Evolutionary conservation across 805 yeast species (phyloP), one percentile per base, ranked within the genome.

Genomic region (Ogataea populi-albae): DNA sequence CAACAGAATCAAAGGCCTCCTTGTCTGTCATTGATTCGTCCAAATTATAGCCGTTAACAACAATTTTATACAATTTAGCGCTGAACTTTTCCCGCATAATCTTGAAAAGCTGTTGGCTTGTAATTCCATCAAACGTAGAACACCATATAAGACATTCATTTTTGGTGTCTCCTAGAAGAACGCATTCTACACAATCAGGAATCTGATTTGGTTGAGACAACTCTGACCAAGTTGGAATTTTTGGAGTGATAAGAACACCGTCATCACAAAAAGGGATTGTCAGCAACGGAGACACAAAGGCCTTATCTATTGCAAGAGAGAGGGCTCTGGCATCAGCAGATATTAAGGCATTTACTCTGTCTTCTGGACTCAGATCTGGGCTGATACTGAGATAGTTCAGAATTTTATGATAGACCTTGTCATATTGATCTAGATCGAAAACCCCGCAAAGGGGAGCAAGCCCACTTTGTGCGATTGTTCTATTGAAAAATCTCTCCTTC

Each of bases 391-490:
- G 21, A n/a, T 24, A 22, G 20, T 37, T 30, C 10, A 43, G 42
- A 14, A 43, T 23, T 26, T 34, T 28, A 26, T 33, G 31, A 20
- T 43, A 43, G 3, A 43, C 29, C 20, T 21, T 31, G 30, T 43
- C 37, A 20, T 26, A 37, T 17, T 37, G 38, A 8, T 36, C 39
- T 3, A 40, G 16, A 12, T 34, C 21, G 17, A 32, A 30, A 16
- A 43, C 30, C 6, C 45, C 41, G 30, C 47, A 43, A 4, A 43
- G 23, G 6, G 42, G 38, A 11, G 37, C 28, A 15, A 38, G 26
- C 23, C 47, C 47, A 29, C 47, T 43, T 28, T 43, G 47, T 7
- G 41, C 12, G n/a, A 43, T 40, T 5, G 30, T 42, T 17, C 38
- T 24, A 10, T 25, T 17, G 37, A 34, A 36, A 17, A 34, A 30